Percentiles rank a stretch among this genome's conserved stretches.
phyloP scores from a whole-genome alignment of 2,329 filamentous ascomycete species.

The Neobulgaria alba region DNA sequence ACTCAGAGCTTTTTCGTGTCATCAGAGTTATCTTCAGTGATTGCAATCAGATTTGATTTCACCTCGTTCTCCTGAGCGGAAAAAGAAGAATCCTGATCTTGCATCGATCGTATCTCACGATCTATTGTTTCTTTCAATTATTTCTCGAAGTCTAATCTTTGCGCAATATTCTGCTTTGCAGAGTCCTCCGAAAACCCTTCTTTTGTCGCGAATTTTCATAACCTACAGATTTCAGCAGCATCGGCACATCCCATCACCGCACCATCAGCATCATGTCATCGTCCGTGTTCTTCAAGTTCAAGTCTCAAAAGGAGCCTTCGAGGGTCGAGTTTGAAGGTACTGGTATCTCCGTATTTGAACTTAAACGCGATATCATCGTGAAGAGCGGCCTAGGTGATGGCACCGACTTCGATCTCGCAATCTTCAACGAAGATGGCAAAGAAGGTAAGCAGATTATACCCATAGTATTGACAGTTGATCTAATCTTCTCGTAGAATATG shows the following conservation, averaged over 20 bases:
- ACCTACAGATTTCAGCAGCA: conserved; percentile 6
- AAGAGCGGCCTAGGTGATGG: conserved; percentile 91
- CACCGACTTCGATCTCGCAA: conserved; percentile 89
- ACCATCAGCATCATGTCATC: conserved; percentile 35
- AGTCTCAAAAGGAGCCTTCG: conserved; percentile 92
- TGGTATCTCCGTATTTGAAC: conserved; percentile 94
- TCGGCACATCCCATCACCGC: conserved; percentile 3
- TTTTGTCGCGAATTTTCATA: conserved; percentile 7
- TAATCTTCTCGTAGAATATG: conserved; percentile 61
- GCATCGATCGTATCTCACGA: conserved; percentile 27
- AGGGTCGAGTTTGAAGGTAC: conserved; percentile 96
- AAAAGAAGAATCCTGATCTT: conserved; percentile 30
- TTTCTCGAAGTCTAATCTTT: conserved; percentile 20
- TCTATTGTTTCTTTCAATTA: conserved; percentile 15
- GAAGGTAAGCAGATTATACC: conserved; percentile 58
- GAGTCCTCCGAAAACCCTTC: conserved; percentile 19
- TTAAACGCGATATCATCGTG: conserved; percentile 97
- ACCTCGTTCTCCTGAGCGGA: conserved; percentile 29
- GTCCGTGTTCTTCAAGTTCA: conserved; percentile 99
- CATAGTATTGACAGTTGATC: neutral
- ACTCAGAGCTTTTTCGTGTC: conserved; percentile 24
- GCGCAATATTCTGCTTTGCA: conserved; percentile 17
- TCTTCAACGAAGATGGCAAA: conserved; percentile 84
- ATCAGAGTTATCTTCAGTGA: conserved; percentile 28
- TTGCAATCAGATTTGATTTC: conserved; percentile 32